These are phyloP conservation scores for Pueraria montana DNA, from an alignment of 306 rosid genomes.

Conservation along the genomic window DNA sequence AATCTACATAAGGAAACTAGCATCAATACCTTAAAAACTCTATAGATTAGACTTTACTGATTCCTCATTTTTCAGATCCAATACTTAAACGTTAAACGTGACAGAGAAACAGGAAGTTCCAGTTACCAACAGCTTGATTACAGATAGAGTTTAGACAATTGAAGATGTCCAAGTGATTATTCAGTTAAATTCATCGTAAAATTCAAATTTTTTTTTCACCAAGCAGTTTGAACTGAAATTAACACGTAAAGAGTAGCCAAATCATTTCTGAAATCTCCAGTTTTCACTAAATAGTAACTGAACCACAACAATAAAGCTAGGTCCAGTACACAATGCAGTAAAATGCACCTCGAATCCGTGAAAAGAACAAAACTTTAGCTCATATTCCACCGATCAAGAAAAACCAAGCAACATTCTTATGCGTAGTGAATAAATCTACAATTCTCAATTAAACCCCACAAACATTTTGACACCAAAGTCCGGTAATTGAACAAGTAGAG, in stretches of 20 bases:
- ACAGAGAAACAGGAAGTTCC: slow-evolving; percentile 2
- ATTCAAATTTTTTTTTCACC: neutral
- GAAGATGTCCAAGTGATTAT: slow-evolving; percentile 1
- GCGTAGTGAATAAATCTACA: neutral
- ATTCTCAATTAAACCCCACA: neutral
- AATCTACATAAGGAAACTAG: slow-evolving; percentile 49
- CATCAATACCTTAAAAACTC: slow-evolving; percentile 35
- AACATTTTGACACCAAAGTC: neutral
- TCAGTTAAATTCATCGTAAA: neutral
- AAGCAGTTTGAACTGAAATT: slow-evolving; percentile 1
- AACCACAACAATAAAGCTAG: neutral
- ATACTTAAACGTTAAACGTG: neutral
- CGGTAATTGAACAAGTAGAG: neutral
- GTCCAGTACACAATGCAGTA: slow-evolving; percentile 25
- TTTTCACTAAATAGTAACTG: slow-evolving; percentile 9
- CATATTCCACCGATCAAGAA: neutral
- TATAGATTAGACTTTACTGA: neutral
- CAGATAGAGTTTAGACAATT: neutral
- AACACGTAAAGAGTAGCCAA: neutral
- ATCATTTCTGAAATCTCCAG: slow-evolving; percentile 14
- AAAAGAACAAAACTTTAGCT: slow-evolving; percentile 37
- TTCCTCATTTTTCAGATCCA: neutral
- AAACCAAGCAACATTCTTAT: neutral
- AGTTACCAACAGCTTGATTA: slow-evolving; percentile 6
- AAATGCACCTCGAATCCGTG: slow-evolving; percentile 24